phyloP scores from a whole-genome alignment of 345 rosid genomes.

The Hypericum perforatum region DNA sequence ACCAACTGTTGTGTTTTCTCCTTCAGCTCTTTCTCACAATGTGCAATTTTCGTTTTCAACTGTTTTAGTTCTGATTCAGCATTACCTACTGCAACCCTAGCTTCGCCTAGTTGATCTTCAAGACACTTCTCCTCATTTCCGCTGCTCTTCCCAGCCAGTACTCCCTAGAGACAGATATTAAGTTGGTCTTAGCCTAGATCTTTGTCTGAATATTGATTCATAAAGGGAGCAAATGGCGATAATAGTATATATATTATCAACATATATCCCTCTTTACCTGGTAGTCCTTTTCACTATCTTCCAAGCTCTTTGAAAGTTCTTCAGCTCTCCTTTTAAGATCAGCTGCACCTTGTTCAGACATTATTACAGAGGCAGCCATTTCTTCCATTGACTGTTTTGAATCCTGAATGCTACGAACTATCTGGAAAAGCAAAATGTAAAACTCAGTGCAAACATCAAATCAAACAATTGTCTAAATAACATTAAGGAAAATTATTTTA shows the following conservation, averaged over 20 bases:
- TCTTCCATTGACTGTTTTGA: constrained; percentile 63
- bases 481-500: constrained; percentile 1
- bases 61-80: constrained; percentile 83
- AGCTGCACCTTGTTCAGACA: constrained; percentile 78
- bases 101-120: constrained; percentile 91
- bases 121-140: constrained; percentile 95
- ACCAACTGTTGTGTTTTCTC: constrained; percentile 58
- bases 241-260: background rate
- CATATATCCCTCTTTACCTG: constrained; percentile 37
- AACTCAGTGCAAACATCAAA: constrained; percentile 4
- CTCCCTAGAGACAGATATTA: constrained; percentile 44
- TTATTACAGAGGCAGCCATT: constrained; percentile 57
- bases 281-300: constrained; percentile 73
- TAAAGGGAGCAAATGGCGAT: background rate
- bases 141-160: constrained; percentile 88
- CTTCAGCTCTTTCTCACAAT: constrained; percentile 71
- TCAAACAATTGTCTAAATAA: constrained; percentile 1
- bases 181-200: constrained; percentile 10
- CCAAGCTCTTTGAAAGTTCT: constrained; percentile 65
- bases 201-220: constrained; percentile 5
- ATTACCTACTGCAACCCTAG: constrained; percentile 81
- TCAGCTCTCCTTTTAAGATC: constrained; percentile 55
- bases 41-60: constrained; percentile 72
- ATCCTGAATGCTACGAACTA: constrained; percentile 61
- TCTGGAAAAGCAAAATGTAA: constrained; percentile 34